Percentiles rank a stretch among this genome's conserved stretches.
phyloP scores from a whole-genome alignment of 2,329 filamentous ascomycete species.

The Didymella glomerata region DNA sequence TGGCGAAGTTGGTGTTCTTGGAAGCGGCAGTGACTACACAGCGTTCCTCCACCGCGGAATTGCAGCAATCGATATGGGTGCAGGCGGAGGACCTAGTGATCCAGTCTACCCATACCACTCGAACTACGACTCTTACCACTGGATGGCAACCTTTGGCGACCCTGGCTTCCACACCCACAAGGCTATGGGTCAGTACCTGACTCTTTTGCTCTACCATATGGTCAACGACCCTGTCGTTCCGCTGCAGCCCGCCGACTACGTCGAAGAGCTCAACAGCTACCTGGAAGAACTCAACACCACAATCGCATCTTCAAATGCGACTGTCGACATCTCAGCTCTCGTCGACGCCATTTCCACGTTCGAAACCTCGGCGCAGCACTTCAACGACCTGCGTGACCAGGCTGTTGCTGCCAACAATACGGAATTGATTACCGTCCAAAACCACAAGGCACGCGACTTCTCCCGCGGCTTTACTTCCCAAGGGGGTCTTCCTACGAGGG shows the following conservation, averaged over 20 bases:
- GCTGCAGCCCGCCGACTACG: slow-evolving; percentile 52
- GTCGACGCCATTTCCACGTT: slow-evolving; percentile 51
- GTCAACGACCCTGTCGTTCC: slow-evolving; percentile 52
- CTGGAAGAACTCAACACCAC: slow-evolving; percentile 45
- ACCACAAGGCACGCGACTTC: slow-evolving; percentile 58
- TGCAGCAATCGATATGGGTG: slow-evolving; percentile 54
- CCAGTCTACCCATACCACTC: slow-evolving; percentile 60
- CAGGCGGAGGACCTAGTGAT: slow-evolving; percentile 48
- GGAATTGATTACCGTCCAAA: slow-evolving; percentile 49
- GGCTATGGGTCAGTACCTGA: slow-evolving; percentile 59
- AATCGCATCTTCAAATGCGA: slow-evolving; percentile 39
- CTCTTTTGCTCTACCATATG: slow-evolving; percentile 55
- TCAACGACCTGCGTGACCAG: slow-evolving; percentile 40
- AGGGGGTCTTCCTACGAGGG: slow-evolving; percentile 56
- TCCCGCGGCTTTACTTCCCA: slow-evolving; percentile 57
- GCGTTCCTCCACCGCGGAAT: slow-evolving; percentile 58
- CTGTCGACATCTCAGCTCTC: slow-evolving; percentile 45
- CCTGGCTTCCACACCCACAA: slow-evolving; percentile 60
- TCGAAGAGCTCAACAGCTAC: slow-evolving; percentile 50
- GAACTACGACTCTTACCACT: slow-evolving; percentile 59
- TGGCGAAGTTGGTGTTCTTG: slow-evolving; percentile 55
- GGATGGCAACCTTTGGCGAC: slow-evolving; percentile 63
- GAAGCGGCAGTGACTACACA: slow-evolving; percentile 58
- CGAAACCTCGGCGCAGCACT: slow-evolving; percentile 37
- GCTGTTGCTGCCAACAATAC: slow-evolving; percentile 42